phyloP scores from a whole-genome alignment of 1,284 basidiomycete species.

The Ustilago shanxiensis region DNA sequence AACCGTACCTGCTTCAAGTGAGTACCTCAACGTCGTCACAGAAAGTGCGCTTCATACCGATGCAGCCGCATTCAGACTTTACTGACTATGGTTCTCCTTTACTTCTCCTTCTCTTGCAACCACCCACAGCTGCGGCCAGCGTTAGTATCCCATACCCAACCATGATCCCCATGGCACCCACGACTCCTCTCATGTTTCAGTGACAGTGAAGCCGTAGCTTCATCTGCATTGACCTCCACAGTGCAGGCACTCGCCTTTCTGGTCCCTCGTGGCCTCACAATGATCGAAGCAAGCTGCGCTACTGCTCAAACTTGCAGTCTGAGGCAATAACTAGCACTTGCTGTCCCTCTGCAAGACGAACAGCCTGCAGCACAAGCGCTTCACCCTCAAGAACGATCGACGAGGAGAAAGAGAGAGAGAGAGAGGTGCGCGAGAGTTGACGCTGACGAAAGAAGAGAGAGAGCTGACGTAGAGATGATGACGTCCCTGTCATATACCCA shows the following conservation, averaged over 20 bases:
- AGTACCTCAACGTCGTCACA: constrained; percentile 7
- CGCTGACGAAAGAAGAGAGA: constrained; percentile 42
- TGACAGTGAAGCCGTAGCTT: background rate
- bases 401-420: constrained; percentile 5
- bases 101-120: background rate
- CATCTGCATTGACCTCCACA: background rate
- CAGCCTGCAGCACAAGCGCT: background rate
- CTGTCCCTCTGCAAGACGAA: background rate
- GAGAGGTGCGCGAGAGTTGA: constrained; percentile 35
- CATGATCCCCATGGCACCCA: constrained; percentile 2
- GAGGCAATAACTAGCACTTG: background rate
- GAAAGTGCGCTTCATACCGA: too few species aligned
- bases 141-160: constrained; percentile 45
- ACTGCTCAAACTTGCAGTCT: background rate
- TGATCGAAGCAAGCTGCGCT: background rate
- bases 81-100: constrained; percentile 6
- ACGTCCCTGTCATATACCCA: constrained; percentile 52
- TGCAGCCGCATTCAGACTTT: background rate
- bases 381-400: background rate
- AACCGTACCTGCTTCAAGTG: constrained; percentile 61
- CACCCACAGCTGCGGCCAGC: constrained; percentile 56
- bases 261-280: background rate
- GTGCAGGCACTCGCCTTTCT: background rate
- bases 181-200: constrained; percentile 9
- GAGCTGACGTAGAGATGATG: constrained; percentile 57